Evolutionary conservation across 2,329 filamentous ascomycete genomes (phyloP), one percentile per base, ranked within the genome.

Genomic region (Fusarium piperis): DNA sequence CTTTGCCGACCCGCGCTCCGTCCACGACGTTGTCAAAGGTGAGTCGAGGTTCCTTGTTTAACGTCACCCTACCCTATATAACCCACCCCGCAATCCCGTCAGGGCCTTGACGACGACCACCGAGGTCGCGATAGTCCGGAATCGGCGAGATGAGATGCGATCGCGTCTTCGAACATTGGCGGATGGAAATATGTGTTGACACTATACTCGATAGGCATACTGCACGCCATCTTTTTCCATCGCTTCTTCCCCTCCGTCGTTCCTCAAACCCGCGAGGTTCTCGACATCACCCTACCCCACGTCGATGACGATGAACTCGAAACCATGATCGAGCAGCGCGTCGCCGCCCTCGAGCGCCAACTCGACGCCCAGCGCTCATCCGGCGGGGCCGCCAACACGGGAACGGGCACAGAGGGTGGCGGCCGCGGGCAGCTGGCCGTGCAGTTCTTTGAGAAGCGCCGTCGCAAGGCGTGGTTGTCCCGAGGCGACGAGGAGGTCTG

Each of bases 191-290:
- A n/a, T 26, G 12, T 8, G 12, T 38, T 56, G 20, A 58, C 18
- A n/a, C 3, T 20, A 33, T 36, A 13, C 12, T 13, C 28, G 3
- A 23, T 59, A 97, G 95, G 93, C 71, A 93, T 98, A 80, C 89
- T 98, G 56, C 95, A 98, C 82, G 97, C 95, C 57, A 98, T 98
- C 81, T 99, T 98, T 90, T 98, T 98, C 88, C 95, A 98, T 85
- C 93, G 96, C 78, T 97, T 95, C 89, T 98, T 98, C 86, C 94
- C 94, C 64, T 91, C 94, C 65, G 89, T 98, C 75, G 86, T 89
- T 44, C 95, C 96, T 7, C 89, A 90, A 71, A 94, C 94, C 71
- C 92, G 94, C 83, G 95, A 98, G 79, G 91, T 98, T 71, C 91
- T 98, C 73, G 95, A 97, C 82, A 88, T 97, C 68, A 95, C 94